Base-by-base conservation (phyloP, 148 eudicot species). In the Cornus suecica region DNA sequence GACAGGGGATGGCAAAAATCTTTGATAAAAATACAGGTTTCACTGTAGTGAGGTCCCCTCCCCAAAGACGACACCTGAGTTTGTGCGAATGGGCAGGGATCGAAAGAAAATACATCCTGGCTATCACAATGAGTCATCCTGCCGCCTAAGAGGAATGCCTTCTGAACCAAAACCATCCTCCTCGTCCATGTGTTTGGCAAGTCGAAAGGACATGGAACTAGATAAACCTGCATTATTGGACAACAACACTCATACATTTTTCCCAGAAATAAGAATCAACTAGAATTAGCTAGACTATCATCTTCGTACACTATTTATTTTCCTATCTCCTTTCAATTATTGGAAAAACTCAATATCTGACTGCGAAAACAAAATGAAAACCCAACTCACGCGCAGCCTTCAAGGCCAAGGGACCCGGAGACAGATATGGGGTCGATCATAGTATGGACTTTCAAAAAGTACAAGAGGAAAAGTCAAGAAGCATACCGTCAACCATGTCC, bases 61-160 rank as follows among this genome's bases (percentile, higher is more conserved):
- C 58, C 62, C 69, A 45, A 27, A 25, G 68, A 63, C 41, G 18
- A 37, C 15, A 23, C 2, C 8, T n/a, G 15, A 48, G 20, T 30
- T 51, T 15, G 24, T 52, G 41, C 8, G 34, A 26, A 48, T 8
- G 29, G 29, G 29, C 1, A 58, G 13, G 25, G 3, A 52, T 52
- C 4, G 30, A 20, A 30, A 42, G 25, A 24, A 18, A 62, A 78
- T 58, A 22, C 51, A 74, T 80, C 79, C 86, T 25, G 86, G 73
- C 18, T 52, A 79, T 84, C 91, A 82, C 75, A 78, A 29, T 58
- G 89, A 66, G 28, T 93, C 94, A 24, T 93, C 97, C 74, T 84
- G 89, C 81, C 94, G 89, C 80, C 86, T 89, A 10, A 93, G 86
- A 52, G 98, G 98, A 77, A 93, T 83, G 48, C 92, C 90, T 82